phyloP scores from a whole-genome alignment of 2,329 filamentous ascomycete species.

The Aspergillus arachidicola region DNA sequence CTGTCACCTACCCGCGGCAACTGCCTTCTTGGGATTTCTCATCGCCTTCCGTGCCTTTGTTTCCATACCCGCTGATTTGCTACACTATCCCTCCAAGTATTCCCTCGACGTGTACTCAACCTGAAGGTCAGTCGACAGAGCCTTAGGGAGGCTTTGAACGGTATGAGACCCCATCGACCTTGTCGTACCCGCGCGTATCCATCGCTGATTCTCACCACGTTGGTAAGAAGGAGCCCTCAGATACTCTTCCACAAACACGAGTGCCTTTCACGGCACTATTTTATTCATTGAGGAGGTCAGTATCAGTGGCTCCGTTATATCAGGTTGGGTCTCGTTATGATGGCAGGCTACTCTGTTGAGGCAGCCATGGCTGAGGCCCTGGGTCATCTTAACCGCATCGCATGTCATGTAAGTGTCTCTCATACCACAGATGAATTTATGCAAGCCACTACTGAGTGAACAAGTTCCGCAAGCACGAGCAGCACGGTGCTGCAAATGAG shows the following conservation, averaged over 20 bases:
- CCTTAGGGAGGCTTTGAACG: slow-evolving; percentile 6
- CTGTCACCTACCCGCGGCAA: neutral
- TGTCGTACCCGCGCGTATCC: neutral
- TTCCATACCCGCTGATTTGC: slow-evolving; percentile 4
- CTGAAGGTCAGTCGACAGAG: neutral
- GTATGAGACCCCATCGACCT: neutral
- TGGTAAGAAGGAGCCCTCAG: neutral
- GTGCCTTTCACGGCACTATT: neutral
- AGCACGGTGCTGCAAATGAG: slow-evolving; percentile 36
- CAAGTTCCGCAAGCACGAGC: slow-evolving; percentile 34
- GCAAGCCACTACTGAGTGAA: neutral
- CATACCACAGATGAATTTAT: neutral
- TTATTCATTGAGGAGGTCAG: neutral
- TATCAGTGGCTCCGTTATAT: slow-evolving; percentile 1
- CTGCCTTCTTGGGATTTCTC: neutral
- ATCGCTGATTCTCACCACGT: neutral
- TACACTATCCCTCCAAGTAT: neutral
- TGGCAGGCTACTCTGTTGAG: slow-evolving; percentile 27
- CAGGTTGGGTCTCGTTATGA: slow-evolving; percentile 8
- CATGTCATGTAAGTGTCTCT: slow-evolving; percentile 28
- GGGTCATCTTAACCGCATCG: slow-evolving; percentile 27
- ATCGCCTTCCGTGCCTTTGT: neutral
- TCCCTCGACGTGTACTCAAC: neutral
- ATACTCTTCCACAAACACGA: slow-evolving; percentile 3
- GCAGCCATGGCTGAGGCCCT: slow-evolving; percentile 34